Base-by-base conservation (phyloP, 1,139 yeast species). In the Nakaseomyces glabratus region DNA sequence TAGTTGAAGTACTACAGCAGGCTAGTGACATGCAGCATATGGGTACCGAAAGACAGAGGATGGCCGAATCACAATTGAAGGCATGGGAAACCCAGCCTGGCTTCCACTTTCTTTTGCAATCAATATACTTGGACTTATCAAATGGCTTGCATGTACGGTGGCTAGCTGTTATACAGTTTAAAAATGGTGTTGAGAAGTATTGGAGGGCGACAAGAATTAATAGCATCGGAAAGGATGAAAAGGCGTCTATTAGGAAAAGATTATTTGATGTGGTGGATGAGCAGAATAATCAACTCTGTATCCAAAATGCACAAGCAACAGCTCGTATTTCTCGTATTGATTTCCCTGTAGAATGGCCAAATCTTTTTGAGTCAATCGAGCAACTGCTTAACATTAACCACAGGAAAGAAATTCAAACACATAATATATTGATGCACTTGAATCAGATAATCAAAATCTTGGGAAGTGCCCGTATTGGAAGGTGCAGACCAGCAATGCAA, bases 261-360 rank as follows among this genome's bases (percentile, higher is more conserved):
- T 57, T 85, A 10, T 79, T 88, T 48, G 65, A 68, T 24, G 56
- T 73, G 30, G 57, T 84, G 10, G 68, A 66, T 42, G 95, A 84
- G 52, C 73, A 78, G 37, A 82, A 82, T 48, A 75, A 73, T 42
- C 90, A 78, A 49, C 64, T 85, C 41, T 63, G 79, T 28, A 68
- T 81, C 19, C 97, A 90, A 60, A 81, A 82, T 54, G 93, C 97
- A 1, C 80, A 82, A 43, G 77, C 93, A 0, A 65, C 82, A 4
- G 78, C 94, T 1, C 67, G 77, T 42, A 80, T 90, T 26, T 81
- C 82, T 18, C 63, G 96, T 35, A 67, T 76, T 37, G 98, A 90
- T 49, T 90, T 82, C 55, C 97, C 97, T 0, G 57, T 63, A 6
- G 88, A 80, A 32, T 90, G 97, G 97, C 86, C 93, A 0, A 60